A percentile compares a stretch with the other conserved stretches of the same genome.
Evolutionary conservation across 2,329 filamentous ascomycete species (phyloP).

Genomic region (Geoglossum cookeanum): DNA sequence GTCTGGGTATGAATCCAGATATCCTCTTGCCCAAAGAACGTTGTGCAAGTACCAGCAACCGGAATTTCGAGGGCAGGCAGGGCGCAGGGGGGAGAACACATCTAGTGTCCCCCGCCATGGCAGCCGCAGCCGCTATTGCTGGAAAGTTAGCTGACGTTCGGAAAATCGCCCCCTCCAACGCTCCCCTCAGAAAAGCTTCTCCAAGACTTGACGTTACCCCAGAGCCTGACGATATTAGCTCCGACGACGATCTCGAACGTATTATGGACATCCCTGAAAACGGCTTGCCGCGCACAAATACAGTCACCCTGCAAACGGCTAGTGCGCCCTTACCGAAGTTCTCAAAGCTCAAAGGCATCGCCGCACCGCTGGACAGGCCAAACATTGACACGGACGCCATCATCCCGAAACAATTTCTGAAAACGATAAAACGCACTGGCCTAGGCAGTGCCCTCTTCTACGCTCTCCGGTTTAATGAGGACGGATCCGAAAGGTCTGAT

Average conservation of each 20-base stretch:
- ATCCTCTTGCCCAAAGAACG: slow-evolving; percentile 83
- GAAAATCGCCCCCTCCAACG: slow-evolving; percentile 43
- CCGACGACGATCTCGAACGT: slow-evolving; percentile 43
- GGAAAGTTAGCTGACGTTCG: slow-evolving; percentile 88
- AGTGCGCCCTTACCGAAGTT: slow-evolving; percentile 63
- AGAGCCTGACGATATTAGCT: slow-evolving; percentile 35
- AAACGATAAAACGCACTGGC: slow-evolving; percentile 96
- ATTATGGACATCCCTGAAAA: slow-evolving; percentile 46
- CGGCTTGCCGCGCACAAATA: slow-evolving; percentile 44
- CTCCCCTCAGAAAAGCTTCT: slow-evolving; percentile 32
- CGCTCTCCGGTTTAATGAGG: slow-evolving; percentile 56
- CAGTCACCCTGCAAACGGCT: slow-evolving; percentile 28
- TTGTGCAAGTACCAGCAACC: slow-evolving; percentile 88
- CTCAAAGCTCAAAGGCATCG: slow-evolving; percentile 63
- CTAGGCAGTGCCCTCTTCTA: slow-evolving; percentile 79
- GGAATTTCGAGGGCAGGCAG: slow-evolving; percentile 94
- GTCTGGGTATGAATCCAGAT: slow-evolving; percentile 97
- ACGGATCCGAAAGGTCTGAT: slow-evolving; percentile 54
- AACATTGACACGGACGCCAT: slow-evolving; percentile 99
- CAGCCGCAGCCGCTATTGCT: slow-evolving; percentile 71
- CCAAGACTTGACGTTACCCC: slow-evolving; percentile 41
- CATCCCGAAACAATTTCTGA: slow-evolving; percentile 97
- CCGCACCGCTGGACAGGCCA: slow-evolving; percentile 66
- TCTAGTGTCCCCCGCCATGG: slow-evolving; percentile 94
- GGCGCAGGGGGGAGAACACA: slow-evolving; percentile 83